Conservation (phyloP, 2,329 filamentous ascomycete species). For the Fulvia fulva region DNA sequence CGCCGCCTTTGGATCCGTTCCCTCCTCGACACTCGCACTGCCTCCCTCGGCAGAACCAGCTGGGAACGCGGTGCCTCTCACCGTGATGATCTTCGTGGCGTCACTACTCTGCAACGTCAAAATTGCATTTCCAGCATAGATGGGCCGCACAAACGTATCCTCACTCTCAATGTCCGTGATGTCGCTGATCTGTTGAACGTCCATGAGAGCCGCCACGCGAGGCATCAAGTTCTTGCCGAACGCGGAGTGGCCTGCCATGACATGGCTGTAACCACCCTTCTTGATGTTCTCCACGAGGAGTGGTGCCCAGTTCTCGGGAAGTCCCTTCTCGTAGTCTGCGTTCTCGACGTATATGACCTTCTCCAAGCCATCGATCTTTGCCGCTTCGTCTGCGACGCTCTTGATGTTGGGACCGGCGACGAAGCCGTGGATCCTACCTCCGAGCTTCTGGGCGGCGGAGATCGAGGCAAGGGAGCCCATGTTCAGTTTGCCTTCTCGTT, state of each 20-base stretch:
- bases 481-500: conserved; percentile 83
- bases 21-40: conserved; percentile 72
- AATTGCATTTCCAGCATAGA: conserved; percentile 97
- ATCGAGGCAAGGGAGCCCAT: conserved; percentile 44
- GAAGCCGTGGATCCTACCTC: conserved; percentile 80
- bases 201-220: conserved; percentile 83
- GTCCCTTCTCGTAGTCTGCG: conserved; percentile 85
- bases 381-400: conserved; percentile 72
- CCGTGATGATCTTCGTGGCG: conserved; percentile 79
- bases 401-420: conserved; percentile 78
- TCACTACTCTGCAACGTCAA: conserved; percentile 91
- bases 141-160: conserved; percentile 91
- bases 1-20: conserved; percentile 75
- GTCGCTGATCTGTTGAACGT: conserved; percentile 90
- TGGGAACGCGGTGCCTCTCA: conserved; percentile 88
- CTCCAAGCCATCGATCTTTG: conserved; percentile 84
- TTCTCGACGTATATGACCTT: conserved; percentile 90
- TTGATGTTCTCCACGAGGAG: conserved; percentile 94
- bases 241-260: conserved; percentile 85
- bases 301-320: conserved; percentile 92
- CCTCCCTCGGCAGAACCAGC: conserved; percentile 67
- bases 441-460: conserved; percentile 37
- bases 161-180: conserved; percentile 82
- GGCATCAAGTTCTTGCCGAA: conserved; percentile 96
- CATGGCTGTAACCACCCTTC: conserved; percentile 87